Evolutionary conservation across 805 yeast species (phyloP).

Genomic region (Kodamaea restingae): DNA sequence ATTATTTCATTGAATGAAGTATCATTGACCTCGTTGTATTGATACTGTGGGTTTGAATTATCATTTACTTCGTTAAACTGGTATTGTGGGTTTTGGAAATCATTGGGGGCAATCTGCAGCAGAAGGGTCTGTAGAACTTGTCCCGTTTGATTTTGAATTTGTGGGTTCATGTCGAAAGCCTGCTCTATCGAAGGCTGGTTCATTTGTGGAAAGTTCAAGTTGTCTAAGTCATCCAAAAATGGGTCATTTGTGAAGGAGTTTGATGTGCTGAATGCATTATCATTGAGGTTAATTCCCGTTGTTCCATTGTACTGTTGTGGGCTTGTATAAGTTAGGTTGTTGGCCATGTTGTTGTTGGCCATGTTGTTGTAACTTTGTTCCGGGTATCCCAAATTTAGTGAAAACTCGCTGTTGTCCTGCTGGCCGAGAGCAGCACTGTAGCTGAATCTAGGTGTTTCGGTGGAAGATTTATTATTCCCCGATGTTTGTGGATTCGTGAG

Average conservation of each 20-base stretch:
- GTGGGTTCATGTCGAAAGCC: slow-evolving; percentile 1
- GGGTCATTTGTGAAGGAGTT: slow-evolving; percentile 25
- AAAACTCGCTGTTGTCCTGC: slow-evolving; percentile 6
- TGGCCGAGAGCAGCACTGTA: too few species aligned
- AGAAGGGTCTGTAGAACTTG: background rate
- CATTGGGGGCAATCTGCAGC: background rate
- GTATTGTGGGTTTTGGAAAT: background rate
- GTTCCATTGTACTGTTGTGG: too few species aligned
- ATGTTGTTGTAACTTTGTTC: slow-evolving; percentile 1
- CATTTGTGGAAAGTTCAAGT: slow-evolving; percentile 14
- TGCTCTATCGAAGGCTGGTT: slow-evolving; percentile 3
- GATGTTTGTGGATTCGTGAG: too few species aligned
- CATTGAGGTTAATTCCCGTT: too few species aligned
- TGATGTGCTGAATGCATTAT: slow-evolving; percentile 1
- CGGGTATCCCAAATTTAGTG: slow-evolving; percentile 5
- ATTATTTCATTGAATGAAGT: slow-evolving; percentile 30
- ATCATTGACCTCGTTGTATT: background rate
- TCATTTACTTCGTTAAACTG: background rate
- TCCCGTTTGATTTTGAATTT: too few species aligned
- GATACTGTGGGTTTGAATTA: background rate
- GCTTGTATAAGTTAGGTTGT: too few species aligned
- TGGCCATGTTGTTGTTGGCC: slow-evolving; percentile 4
- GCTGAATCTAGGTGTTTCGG: too few species aligned
- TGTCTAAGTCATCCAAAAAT: slow-evolving; percentile 29
- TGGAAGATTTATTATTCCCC: too few species aligned